Evolutionary conservation across 1,284 basidiomycete genomes (phyloP), one percentile per base, ranked within the genome.

Genomic region (Marasmius fiardii): DNA sequence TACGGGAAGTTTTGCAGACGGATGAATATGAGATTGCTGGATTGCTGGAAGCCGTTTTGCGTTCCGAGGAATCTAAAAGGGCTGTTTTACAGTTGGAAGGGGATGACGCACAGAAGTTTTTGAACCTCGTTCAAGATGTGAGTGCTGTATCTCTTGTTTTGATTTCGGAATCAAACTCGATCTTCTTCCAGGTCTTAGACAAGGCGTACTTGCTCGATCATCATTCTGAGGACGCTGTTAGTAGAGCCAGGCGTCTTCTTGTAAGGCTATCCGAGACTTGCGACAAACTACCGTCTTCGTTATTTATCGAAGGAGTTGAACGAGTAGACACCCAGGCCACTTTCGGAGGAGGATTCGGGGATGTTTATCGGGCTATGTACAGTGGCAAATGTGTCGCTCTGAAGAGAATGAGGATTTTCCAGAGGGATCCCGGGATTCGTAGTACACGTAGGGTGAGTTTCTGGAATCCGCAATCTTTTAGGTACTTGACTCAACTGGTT

Each of bases 381-480:
- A 11, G 57, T 5, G 59, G 59, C 1, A 18, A 53, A 26, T 52
- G 53, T 0, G 63, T 65, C 14, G 63, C 63, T 6, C 39, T 65
- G 31, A 65, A 65, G 45, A 43, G 55, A 23, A 59, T 65, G 58
- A 53, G 64, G 8, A 58, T 61, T 21, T 62, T 62, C 26, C 59
- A 57, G 43, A 37, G 52, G 35, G 12, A 54, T 23, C 14, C 39
- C 12, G 53, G 47, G 18, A 28, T 52, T 14, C 14, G 45, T 18
- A 50, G 35, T 2, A 45, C 43, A 24, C 49, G 48, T 23, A 50
- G 37, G 20, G 53, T 54, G 37, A 35, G 45, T 12, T 43, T 53
- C 35, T n/a, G 5, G 2, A n/a, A 2, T 5, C 20, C 21, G 11
- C 23, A 26, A 10, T 23, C 48, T n/a, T 28, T 35, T 23, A 26